phyloP scores from a whole-genome alignment of 192 early-diverging fungal genomes.

The Coemansia guatemalensis region DNA sequence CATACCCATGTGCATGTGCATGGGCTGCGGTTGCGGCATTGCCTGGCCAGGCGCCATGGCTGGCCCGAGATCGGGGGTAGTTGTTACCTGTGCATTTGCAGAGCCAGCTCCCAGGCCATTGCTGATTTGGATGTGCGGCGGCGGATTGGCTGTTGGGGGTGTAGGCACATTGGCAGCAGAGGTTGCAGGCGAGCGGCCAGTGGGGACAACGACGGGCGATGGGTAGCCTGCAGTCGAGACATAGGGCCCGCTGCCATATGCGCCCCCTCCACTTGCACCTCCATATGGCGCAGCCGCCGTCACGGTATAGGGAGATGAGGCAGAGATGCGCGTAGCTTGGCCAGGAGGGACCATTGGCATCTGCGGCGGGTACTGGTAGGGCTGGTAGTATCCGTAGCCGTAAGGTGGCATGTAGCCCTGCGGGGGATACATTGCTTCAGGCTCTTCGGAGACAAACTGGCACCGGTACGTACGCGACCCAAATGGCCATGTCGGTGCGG shows the following conservation, averaged over 20 bases:
- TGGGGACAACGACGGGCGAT: constrained; percentile 30
- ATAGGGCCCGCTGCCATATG: constrained; percentile 27
- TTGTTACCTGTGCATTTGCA: constrained; percentile 13
- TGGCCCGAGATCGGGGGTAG: constrained; percentile 39
- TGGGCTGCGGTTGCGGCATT: constrained; percentile 17
- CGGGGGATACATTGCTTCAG: constrained; percentile 36
- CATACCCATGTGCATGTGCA: constrained; percentile 47
- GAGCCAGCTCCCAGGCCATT: constrained; percentile 5
- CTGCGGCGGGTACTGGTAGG: constrained; percentile 45
- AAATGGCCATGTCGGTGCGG: constrained; percentile 48
- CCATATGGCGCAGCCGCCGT: constrained; percentile 15
- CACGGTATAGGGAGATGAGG: constrained; percentile 22
- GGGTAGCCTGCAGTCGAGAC: constrained; percentile 32
- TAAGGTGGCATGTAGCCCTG: constrained; percentile 46
- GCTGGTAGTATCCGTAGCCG: constrained; percentile 47
- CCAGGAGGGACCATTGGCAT: constrained; percentile 40
- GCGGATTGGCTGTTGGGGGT: constrained; percentile 19
- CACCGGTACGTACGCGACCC: constrained; percentile 47
- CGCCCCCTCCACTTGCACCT: background rate
- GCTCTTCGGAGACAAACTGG: constrained; percentile 46
- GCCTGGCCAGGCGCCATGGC: constrained; percentile 26
- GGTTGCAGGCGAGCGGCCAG: constrained; percentile 34
- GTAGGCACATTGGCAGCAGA: constrained; percentile 18
- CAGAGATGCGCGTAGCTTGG: constrained; percentile 16
- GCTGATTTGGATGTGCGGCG: constrained; percentile 23